Evolutionary conservation across 352 stramenopile genomes (phyloP).

Genomic region (Globisporangium sylvaticum): DNA sequence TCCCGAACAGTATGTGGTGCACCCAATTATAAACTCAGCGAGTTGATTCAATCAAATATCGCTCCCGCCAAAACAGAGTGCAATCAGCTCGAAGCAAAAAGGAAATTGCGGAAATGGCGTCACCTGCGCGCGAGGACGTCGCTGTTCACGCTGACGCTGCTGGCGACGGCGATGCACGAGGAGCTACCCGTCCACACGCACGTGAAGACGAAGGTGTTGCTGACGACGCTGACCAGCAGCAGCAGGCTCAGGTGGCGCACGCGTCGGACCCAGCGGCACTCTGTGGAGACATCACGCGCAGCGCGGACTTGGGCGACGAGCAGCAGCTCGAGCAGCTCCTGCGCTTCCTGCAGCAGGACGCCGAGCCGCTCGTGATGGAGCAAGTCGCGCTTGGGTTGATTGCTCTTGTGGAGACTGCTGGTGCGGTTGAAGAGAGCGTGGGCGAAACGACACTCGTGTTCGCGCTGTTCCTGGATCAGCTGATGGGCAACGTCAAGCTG

Average conservation of each 20-base stretch:
- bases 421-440: neutral
- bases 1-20: neutral
- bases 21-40: neutral
- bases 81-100: neutral
- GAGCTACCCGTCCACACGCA: neutral
- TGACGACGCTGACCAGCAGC: no score
- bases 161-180: neutral
- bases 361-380: neutral
- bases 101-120: neutral
- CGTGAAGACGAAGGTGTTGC: neutral
- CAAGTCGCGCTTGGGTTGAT: constrained; percentile 6
- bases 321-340: neutral
- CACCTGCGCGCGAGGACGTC: neutral
- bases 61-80: constrained; percentile 2
- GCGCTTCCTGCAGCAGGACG: neutral
- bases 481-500: neutral
- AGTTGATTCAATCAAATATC: neutral
- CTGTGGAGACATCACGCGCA: constrained; percentile 4
- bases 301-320: neutral
- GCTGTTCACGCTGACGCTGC: neutral
- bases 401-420: neutral
- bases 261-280: neutral
- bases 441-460: neutral
- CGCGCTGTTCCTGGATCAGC: constrained; percentile 3
- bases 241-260: neutral